phyloP scores from a whole-genome alignment of 2,329 filamentous ascomycete genomes.

The Trichoderma sp. region DNA sequence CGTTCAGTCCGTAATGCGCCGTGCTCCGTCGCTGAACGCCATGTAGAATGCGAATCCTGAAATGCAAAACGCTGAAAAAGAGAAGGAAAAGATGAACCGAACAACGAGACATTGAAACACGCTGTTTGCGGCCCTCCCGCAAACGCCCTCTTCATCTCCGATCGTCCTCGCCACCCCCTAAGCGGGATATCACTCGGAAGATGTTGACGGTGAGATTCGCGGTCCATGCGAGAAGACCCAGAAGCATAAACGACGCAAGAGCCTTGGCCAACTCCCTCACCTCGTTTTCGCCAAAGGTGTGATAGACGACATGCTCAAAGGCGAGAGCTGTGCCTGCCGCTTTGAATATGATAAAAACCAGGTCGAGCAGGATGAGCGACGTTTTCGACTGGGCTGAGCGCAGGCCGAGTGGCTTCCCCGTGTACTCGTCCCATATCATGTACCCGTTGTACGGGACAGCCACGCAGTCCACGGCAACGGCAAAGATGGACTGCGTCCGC shows the following conservation, averaged over 20 bases:
- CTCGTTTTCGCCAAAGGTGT: conserved; percentile 42
- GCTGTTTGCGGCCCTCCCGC: background rate
- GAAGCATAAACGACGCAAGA: conserved; percentile 74
- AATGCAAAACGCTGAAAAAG: background rate
- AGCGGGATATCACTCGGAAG: conserved; percentile 66
- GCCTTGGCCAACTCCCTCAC: conserved; percentile 64
- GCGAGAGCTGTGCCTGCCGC: conserved; percentile 89
- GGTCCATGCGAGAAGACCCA: conserved; percentile 87
- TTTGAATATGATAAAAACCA: conserved; percentile 97
- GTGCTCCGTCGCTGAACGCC: background rate
- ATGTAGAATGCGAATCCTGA: background rate
- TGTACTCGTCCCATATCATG: conserved; percentile 96
- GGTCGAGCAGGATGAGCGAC: conserved; percentile 83
- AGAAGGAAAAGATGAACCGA: background rate
- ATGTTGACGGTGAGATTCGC: conserved; percentile 87
- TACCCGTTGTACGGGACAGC: conserved; percentile 89
- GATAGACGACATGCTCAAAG: conserved; percentile 76
- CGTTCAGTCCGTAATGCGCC: conserved; percentile 5
- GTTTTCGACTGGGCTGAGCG: conserved; percentile 84
- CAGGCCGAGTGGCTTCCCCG: conserved; percentile 86
- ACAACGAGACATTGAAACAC: background rate
- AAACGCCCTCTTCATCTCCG: conserved; percentile 29
- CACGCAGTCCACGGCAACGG: conserved; percentile 83
- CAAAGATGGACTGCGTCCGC: conserved; percentile 80
- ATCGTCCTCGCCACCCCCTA: conserved; percentile 58